Conservation (phyloP, 768 basidiomycete genomes). For the Dictyophora rubrovolvata region DNA sequence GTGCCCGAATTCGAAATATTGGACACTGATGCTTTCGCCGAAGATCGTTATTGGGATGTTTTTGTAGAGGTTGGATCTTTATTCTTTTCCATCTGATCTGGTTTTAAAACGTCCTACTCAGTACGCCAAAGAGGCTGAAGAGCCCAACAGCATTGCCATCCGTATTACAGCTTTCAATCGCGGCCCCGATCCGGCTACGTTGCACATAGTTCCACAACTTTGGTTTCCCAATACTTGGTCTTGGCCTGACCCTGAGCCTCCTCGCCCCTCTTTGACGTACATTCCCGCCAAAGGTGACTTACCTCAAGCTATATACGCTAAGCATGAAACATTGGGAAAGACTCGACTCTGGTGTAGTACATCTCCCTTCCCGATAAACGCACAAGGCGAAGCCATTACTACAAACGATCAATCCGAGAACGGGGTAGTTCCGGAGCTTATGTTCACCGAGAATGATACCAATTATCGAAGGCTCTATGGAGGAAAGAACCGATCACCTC, state of each 20-base stretch:
- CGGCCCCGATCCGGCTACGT: constrained; percentile 85
- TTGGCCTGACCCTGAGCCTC: constrained; percentile 48
- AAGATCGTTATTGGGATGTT: constrained; percentile 95
- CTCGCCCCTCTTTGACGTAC: constrained; percentile 55
- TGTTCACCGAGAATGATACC: constrained; percentile 97
- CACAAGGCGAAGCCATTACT: constrained; percentile 39
- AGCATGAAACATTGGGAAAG: constrained; percentile 65
- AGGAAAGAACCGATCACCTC: constrained; percentile 70
- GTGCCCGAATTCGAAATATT: constrained; percentile 89
- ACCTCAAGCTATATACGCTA: constrained; percentile 50
- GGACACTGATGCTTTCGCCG: constrained; percentile 86
- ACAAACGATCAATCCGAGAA: constrained; percentile 37
- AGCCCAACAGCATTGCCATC: constrained; percentile 78
- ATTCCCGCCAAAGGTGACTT: constrained; percentile 43
- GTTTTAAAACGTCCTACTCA: constrained; percentile 21
- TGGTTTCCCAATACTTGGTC: constrained; percentile 99
- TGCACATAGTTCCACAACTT: constrained; percentile 91
- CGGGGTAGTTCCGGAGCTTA: constrained; percentile 68
- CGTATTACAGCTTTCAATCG: constrained; percentile 96
- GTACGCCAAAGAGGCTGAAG: constrained; percentile 97
- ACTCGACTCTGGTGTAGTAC: constrained; percentile 83
- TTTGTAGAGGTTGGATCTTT: constrained; percentile 75
- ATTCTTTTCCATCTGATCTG: neutral
- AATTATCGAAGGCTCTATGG: constrained; percentile 89
- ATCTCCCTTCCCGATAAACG: constrained; percentile 80